Percentiles rank a stretch among this genome's conserved stretches.
These are phyloP conservation scores for Chaetomiaceae sp. DNA, from an alignment of 2,329 filamentous ascomycete genomes.

Conservation along the genomic window DNA sequence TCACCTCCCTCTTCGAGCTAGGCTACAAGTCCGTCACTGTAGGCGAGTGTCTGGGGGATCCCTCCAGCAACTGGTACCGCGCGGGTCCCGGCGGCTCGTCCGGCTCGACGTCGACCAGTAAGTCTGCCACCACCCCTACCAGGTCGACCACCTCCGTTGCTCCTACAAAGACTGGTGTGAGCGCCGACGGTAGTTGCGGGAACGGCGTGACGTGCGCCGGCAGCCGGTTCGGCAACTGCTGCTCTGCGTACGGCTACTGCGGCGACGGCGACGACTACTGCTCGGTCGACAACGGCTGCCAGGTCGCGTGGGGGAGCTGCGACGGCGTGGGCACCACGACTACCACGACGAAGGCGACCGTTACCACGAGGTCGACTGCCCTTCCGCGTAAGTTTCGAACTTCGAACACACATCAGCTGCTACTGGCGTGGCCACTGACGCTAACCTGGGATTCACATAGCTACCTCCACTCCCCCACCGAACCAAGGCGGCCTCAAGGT, in stretches of 20 bases:
- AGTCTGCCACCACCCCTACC: slow-evolving; percentile 4
- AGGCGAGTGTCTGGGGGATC: slow-evolving; percentile 50
- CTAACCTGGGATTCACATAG: neutral
- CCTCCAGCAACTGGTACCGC: slow-evolving; percentile 48
- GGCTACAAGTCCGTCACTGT: slow-evolving; percentile 46
- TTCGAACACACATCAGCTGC: neutral
- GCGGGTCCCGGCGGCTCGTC: slow-evolving; percentile 21
- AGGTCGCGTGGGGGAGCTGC: slow-evolving; percentile 18
- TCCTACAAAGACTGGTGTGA: slow-evolving; percentile 13
- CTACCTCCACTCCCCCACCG: neutral
- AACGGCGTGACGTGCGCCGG: slow-evolving; percentile 23
- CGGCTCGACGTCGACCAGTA: neutral
- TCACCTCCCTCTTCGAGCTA: slow-evolving; percentile 35
- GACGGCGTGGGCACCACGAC: neutral
- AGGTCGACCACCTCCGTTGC: slow-evolving; percentile 9
- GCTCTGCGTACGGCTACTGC: slow-evolving; percentile 22
- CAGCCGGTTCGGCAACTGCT: slow-evolving; percentile 23
- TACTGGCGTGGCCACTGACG: neutral
- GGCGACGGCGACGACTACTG: slow-evolving; percentile 20
- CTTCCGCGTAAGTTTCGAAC: neutral
- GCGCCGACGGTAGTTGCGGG: slow-evolving; percentile 23
- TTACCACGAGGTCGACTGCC: neutral
- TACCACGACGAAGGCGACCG: neutral
- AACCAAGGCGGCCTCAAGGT: slow-evolving; percentile 11
- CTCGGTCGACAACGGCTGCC: slow-evolving; percentile 19